phyloP scores from a whole-genome alignment of 129 eudicot genomes.

The Escallonia herrerae region DNA sequence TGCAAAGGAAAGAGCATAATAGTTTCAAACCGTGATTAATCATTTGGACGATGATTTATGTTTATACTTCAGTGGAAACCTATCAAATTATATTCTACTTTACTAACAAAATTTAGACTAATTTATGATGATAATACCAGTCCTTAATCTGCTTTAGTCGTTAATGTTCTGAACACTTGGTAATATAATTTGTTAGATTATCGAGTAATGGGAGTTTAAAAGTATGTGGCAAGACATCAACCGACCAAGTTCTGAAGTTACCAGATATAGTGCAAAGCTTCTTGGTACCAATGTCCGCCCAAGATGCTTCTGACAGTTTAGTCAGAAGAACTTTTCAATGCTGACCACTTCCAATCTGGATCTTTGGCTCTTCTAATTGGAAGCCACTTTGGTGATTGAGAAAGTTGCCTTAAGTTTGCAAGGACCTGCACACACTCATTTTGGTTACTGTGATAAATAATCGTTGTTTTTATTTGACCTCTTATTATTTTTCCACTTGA shows the following conservation, averaged over 20 bases:
- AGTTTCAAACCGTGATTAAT: not conserved
- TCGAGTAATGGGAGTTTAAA: conserved; percentile 11
- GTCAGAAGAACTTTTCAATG: conserved; percentile 50
- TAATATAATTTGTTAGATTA: not conserved
- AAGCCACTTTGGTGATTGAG: conserved; percentile 47
- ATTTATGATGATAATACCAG: not conserved
- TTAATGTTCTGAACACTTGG: not conserved
- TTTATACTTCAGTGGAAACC: not conserved
- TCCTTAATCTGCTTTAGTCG: conserved; percentile 2
- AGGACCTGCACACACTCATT: conserved; percentile 94
- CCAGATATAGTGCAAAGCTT: conserved; percentile 53
- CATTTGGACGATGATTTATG: conserved; percentile 5
- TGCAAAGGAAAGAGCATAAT: conserved; percentile 4
- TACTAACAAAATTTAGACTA: not conserved
- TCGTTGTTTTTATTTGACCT: conserved; percentile 25
- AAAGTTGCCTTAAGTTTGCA: conserved; percentile 53
- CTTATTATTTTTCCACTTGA: conserved; percentile 12
- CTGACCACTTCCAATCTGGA: conserved; percentile 64
- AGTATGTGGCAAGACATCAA: conserved; percentile 50
- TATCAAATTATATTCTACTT: conserved; percentile 9
- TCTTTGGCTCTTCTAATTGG: conserved; percentile 70
- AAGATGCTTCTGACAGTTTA: conserved; percentile 35
- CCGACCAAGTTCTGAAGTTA: conserved; percentile 70
- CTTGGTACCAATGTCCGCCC: conserved; percentile 51
- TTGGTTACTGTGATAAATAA: conserved; percentile 48